Evolutionary conservation across 2,329 filamentous ascomycete genomes (phyloP).

Genomic region (Tolypocladium paradoxum): DNA sequence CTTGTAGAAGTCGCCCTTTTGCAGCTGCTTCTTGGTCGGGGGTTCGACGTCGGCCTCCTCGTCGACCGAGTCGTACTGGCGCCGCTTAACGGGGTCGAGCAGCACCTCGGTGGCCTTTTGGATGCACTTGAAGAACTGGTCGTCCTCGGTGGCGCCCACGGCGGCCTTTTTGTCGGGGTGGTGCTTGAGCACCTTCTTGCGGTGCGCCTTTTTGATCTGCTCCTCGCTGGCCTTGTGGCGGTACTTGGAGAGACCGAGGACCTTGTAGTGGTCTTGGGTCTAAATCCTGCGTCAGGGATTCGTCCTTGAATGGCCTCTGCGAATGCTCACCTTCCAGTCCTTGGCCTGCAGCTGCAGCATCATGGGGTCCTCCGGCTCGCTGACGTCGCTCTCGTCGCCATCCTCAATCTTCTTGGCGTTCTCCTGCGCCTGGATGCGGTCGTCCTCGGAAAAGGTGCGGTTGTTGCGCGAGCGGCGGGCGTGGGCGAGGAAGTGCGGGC

Average conservation of each 20-base stretch:
- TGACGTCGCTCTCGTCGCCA: slow-evolving; percentile 80
- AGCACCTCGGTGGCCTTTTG: slow-evolving; percentile 95
- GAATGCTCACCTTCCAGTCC: slow-evolving; percentile 99
- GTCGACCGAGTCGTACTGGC: slow-evolving; percentile 95
- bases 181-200: slow-evolving; percentile 98
- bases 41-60: slow-evolving; percentile 87
- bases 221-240: slow-evolving; percentile 89
- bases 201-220: slow-evolving; percentile 97
- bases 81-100: slow-evolving; percentile 79
- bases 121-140: slow-evolving; percentile 99
- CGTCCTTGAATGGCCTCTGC: background rate
- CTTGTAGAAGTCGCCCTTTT: slow-evolving; percentile 90
- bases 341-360: slow-evolving; percentile 91
- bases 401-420: slow-evolving; percentile 93
- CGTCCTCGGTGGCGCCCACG: slow-evolving; percentile 75
- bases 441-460: slow-evolving; percentile 97
- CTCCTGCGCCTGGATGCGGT: slow-evolving; percentile 91
- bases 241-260: slow-evolving; percentile 87
- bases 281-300: slow-evolving; percentile 20
- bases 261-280: slow-evolving; percentile 95
- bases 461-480: slow-evolving; percentile 91
- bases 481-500: slow-evolving; percentile 95
- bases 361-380: slow-evolving; percentile 85
- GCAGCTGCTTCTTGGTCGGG: slow-evolving; percentile 79
- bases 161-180: slow-evolving; percentile 99